Conservation (phyloP, 345 rosid species). For the Rhizophora mangle region DNA sequence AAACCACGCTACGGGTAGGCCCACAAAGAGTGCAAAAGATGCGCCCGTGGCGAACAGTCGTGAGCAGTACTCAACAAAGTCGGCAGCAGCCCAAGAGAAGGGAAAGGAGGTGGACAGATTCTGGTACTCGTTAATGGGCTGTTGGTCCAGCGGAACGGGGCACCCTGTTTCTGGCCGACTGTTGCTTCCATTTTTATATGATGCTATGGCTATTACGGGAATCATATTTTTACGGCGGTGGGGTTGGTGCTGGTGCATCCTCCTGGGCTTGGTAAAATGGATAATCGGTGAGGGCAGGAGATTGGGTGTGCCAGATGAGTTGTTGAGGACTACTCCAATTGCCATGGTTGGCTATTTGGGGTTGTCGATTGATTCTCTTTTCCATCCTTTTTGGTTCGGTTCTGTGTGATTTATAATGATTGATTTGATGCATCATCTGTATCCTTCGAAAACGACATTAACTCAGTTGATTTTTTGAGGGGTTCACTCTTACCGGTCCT, state of each 20-base stretch:
- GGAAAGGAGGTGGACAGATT: constrained; percentile 80
- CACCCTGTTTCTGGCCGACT: constrained; percentile 65
- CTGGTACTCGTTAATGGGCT: constrained; percentile 82
- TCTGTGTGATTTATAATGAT: too few species aligned
- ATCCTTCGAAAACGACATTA: too few species aligned
- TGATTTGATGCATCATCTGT: too few species aligned
- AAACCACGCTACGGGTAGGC: constrained; percentile 80
- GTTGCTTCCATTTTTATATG: constrained; percentile 50
- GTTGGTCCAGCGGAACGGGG: constrained; percentile 82
- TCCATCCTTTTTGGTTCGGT: too few species aligned
- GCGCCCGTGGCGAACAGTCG: constrained; percentile 67
- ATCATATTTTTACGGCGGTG: constrained; percentile 13
- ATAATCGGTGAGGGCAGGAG: constrained; percentile 1
- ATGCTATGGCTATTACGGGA: constrained; percentile 17
- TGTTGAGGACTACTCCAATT: constrained; percentile 16
- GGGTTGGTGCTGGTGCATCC: neutral
- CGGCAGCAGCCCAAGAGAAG: constrained; percentile 73
- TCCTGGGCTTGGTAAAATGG: constrained; percentile 1
- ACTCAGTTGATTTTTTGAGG: too few species aligned
- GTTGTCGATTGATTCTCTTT: too few species aligned
- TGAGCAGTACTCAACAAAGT: constrained; percentile 48
- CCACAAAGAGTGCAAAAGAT: constrained; percentile 64
- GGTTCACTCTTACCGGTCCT: too few species aligned
- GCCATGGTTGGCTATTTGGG: constrained; percentile 1
- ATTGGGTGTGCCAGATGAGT: constrained; percentile 18